A percentile compares a stretch with the other conserved stretches of the same genome.
These are phyloP conservation scores for Umbelopsis sp. DNA, from an alignment of 192 early-diverging fungal genomes.

Conservation along the genomic window DNA sequence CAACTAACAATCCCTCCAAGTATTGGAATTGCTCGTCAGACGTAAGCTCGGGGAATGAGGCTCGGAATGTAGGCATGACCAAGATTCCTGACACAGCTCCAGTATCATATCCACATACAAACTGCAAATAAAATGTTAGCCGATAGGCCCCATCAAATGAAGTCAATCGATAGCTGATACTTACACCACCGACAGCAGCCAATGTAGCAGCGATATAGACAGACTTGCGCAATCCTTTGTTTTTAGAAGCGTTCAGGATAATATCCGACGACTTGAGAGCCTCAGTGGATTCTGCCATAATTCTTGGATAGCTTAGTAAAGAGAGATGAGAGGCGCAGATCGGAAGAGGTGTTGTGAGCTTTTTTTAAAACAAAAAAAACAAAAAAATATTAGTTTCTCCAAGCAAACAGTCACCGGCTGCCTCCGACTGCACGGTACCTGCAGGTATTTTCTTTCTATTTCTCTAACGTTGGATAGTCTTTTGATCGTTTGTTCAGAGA, in stretches of 20 bases:
- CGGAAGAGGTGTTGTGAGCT: neutral
- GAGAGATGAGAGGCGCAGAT: neutral
- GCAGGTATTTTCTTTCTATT: too few species aligned
- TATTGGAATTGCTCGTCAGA: constrained; percentile 15
- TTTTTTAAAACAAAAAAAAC: neutral
- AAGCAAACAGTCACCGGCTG: neutral
- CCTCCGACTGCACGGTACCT: too few species aligned
- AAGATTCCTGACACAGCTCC: constrained; percentile 31
- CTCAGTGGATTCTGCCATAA: neutral
- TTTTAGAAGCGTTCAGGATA: neutral
- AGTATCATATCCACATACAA: constrained; percentile 36
- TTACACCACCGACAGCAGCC: constrained; percentile 32
- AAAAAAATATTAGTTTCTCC: neutral
- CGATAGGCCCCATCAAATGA: neutral
- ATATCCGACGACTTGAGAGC: constrained; percentile 1
- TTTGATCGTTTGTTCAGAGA: too few species aligned
- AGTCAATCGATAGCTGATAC: neutral
- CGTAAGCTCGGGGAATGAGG: constrained; percentile 12
- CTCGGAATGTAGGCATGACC: constrained; percentile 20
- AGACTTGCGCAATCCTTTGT: constrained; percentile 21
- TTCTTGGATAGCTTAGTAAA: neutral
- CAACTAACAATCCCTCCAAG: constrained; percentile 32
- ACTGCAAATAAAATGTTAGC: neutral
- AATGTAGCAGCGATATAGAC: constrained; percentile 32
- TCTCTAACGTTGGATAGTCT: too few species aligned